Base-by-base conservation (phyloP, 1,139 yeast species). In the Pichia sp. region DNA sequence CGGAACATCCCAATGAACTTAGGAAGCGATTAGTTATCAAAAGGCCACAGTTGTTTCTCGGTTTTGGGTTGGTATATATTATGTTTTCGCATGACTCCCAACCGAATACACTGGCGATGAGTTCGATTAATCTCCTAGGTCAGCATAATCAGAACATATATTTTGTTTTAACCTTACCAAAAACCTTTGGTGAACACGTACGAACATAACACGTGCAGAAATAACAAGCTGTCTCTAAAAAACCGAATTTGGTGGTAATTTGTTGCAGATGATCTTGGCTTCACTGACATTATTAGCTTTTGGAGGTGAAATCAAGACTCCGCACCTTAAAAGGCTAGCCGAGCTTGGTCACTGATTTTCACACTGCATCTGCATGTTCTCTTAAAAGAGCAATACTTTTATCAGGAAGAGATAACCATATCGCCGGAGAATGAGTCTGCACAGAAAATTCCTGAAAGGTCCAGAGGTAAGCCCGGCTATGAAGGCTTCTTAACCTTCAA, bases 241-340 rank as follows among this genome's bases (percentile, higher is more conserved):
- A 63, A 54, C 79, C 78, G 30, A 82, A 81, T 64, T 78, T 81
- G 58, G 63, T 82, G 8, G 69, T 82, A 43, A 79, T 82, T 45
- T n/a, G 84, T 82, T 8, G 87, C 85, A 2, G 86, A 81, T 65
- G 86, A 81, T 61, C 70, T 81, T 41, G 86, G 86, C 5, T 81
- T 79, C 68, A 81, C 85, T 3, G 86, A 81, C 61, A 62, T 77
- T n/a, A n/a, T 67, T 76, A 29, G 73, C 82, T 5, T 81, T 79
- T 64, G 86, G 86, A 3, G 82, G 84, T 26, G 86, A 81, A 63
- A 81, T 81, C 49, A 67, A 71, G 47, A 81, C 86, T 1, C 86
- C 86, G 1, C 77, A 79, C 59, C 69, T 82, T 36, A 67, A 75
- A 34, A 70, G 64, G 50, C 64, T 82, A 32, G 81, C 83, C 2